Evolutionary conservation across 306 rosid species (phyloP), one percentile per base, ranked within the genome.

Genomic region (Vigna angularis): DNA sequence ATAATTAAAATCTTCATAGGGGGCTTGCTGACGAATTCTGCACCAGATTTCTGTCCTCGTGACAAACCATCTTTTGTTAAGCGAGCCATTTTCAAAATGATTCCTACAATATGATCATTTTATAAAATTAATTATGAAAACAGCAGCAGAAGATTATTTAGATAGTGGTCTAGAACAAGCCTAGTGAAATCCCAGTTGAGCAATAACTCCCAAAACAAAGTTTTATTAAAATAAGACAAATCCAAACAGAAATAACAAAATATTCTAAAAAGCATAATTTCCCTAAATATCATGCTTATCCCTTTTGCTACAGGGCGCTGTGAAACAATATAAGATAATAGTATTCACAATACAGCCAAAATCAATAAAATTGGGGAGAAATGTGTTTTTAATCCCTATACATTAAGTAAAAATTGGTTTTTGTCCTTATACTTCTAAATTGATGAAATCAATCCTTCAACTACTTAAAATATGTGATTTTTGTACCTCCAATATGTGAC

Each of bases 51-150:
- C 82, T 86, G 95, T 72, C 91, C 98, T 28, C 82, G 86, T 14
- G 82, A 68, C 70, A 92, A 84, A 76, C 86, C 85, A 80, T 89
- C 98, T 83, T 85, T 93, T 32, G 72, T 84, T 86, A 91, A 66
- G 83, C 91, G 94, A 70, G 98, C 96, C 99, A 96, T 93, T 82
- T 88, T 93, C 91, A 96, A 88, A 74, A 86, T 59, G 79, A 93
- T 84, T 78, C 94, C 98, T 96, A 75, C 38, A 68, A 56, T 73
- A 80, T 56, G 72, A 79, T 52, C 36, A 62, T 12, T 49, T 59
- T 34, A 45, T 9, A 59, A 72, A 63, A 51, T 45, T 47, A 80
- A 76, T n/a, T 17, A 20, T 52, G 74, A 72, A 79, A 66, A 65
- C 22, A 73, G 13, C 42, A 34, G 52, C 75, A 63, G 66, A 28